phyloP scores from a whole-genome alignment of 2,329 filamentous ascomycete genomes.

The Claviceps sp. region DNA sequence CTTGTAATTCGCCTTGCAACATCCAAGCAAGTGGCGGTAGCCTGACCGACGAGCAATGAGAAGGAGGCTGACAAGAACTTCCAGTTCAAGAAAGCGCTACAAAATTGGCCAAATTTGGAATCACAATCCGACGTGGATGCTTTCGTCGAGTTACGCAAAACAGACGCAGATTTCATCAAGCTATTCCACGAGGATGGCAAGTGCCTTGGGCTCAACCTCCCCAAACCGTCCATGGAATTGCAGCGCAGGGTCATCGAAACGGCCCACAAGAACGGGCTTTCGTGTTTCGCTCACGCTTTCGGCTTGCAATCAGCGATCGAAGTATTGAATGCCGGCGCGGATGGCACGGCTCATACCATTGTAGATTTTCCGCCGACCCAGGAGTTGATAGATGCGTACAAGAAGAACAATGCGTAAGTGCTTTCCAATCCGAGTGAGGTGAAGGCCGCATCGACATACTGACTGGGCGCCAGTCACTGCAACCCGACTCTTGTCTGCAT shows the following conservation, averaged over 20 bases:
- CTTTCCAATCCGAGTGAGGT: not conserved
- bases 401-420: slow-evolving; percentile 10
- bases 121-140: slow-evolving; percentile 24
- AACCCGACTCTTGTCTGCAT: slow-evolving; percentile 13
- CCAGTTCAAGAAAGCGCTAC: slow-evolving; percentile 3
- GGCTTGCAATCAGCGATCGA: slow-evolving; percentile 14
- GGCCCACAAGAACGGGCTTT: slow-evolving; percentile 13
- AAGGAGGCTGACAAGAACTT: slow-evolving; percentile 16
- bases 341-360: slow-evolving; percentile 20
- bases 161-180: slow-evolving; percentile 35
- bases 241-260: slow-evolving; percentile 30
- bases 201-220: slow-evolving; percentile 22
- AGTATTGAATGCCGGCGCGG: slow-evolving; percentile 13
- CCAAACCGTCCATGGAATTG: slow-evolving; percentile 26
- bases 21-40: too few relatives aligned
- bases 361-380: slow-evolving; percentile 14
- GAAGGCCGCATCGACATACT: not conserved
- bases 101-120: slow-evolving; percentile 28
- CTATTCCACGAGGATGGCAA: slow-evolving; percentile 35
- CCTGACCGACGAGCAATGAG: too few relatives aligned
- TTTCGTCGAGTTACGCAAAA: slow-evolving; percentile 25
- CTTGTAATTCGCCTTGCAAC: not conserved
- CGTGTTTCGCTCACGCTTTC: slow-evolving; percentile 16
- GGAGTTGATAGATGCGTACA: slow-evolving; percentile 12
- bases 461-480: slow-evolving; percentile 5